Evolutionary conservation across 805 yeast species (phyloP), one percentile per base, ranked within the genome.

Genomic region (Groenewaldozyma salmanticensis): DNA sequence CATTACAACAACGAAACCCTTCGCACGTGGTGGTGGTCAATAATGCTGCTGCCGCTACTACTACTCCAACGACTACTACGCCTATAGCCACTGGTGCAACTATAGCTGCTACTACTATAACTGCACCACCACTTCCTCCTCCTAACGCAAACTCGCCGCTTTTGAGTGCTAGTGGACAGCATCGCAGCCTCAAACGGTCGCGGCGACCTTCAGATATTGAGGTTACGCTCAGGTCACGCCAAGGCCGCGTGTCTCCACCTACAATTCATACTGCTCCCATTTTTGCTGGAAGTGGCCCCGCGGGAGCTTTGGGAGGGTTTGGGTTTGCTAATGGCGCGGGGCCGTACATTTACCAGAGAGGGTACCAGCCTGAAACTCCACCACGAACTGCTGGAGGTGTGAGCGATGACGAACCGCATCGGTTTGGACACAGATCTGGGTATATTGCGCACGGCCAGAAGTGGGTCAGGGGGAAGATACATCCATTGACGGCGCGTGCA

Each of bases 321-420:
- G 29, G 29, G 13, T 24, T 9, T 24, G 11, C 7, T 13, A 7
- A 24, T 24, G 29, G 29, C 13, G 13, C 29, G 7, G 29, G 13
- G 11, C 29, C 7, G 7, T 7, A 7, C 13, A 24, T 9, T 9
- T 9, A 7, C 7, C 7, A 24, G 29, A 7, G 29, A 13, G 29
- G 29, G 29, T 24, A 24, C 13, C 7, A 13, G 13, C 29, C 29
- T 24, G 7, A 9, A 9, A 24, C 29, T 13, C 29, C 29, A 13
- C 29, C 29, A 9, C 7, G 29, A 24, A 24, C 29, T 9, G n/a
- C n/a, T 7, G 39, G 39, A 21, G 22, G 45, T 40, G 29, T 36
- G 37, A 38, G 31, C 17, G 16, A 32, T 5, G 16, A 21, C 15
- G 19, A 19, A 3, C 20, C 13, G 4, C 31, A 36, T 37, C n/a